Percentiles rank a stretch among this genome's conserved stretches.
Evolutionary conservation across 2,329 filamentous ascomycete species (phyloP).

Genomic region (Epichloe hybrida): DNA sequence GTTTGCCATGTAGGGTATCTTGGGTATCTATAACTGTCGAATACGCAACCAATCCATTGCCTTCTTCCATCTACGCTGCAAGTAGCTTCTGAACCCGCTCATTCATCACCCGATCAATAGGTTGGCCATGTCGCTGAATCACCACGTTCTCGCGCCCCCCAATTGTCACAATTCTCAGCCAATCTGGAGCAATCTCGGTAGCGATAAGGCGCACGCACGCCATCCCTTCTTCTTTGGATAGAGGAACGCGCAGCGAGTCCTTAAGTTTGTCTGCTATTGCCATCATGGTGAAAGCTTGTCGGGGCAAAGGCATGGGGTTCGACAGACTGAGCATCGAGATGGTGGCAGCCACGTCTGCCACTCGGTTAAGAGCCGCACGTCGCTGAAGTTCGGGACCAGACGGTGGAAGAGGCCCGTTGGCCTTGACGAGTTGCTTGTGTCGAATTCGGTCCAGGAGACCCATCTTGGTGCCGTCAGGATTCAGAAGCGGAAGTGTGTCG

Average conservation of each 20-base stretch:
- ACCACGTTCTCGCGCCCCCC: constrained; percentile 44
- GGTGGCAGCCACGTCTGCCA: constrained; percentile 54
- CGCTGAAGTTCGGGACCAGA: constrained; percentile 45
- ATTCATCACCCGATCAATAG: constrained; percentile 23
- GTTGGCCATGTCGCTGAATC: constrained; percentile 32
- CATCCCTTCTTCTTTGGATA: constrained; percentile 38
- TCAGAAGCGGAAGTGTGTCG: constrained; percentile 16
- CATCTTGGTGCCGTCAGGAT: constrained; percentile 39
- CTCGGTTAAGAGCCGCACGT: constrained; percentile 50
- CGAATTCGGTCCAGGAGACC: constrained; percentile 65
- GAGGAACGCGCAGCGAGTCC: constrained; percentile 48
- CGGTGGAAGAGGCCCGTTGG: constrained; percentile 42
- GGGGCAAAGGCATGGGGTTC: constrained; percentile 33
- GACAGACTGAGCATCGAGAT: constrained; percentile 51
- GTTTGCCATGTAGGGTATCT: neutral
- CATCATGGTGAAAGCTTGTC: constrained; percentile 52
- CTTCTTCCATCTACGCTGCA: constrained; percentile 7
- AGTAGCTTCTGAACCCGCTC: constrained; percentile 23
- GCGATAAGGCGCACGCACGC: constrained; percentile 38
- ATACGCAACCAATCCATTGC: neutral
- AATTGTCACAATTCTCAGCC: constrained; percentile 38
- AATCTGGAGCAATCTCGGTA: constrained; percentile 41
- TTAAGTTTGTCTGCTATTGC: constrained; percentile 50
- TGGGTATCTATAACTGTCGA: neutral
- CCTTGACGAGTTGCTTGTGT: constrained; percentile 49